Conservation (phyloP, 768 basidiomycete genomes). For the Leccinum longicurvipes region DNA sequence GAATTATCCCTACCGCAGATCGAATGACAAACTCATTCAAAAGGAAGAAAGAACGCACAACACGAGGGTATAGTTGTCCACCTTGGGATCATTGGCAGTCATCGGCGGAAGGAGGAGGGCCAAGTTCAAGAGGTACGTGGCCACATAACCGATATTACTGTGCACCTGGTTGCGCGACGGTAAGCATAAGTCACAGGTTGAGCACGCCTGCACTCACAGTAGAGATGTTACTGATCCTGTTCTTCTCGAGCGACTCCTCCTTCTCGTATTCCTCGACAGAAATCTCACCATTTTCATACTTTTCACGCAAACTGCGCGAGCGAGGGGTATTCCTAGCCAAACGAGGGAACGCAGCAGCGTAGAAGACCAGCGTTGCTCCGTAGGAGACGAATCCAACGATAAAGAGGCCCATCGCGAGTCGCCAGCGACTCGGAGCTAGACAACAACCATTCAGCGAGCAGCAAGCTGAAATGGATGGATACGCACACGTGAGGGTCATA, state of each 20-base stretch:
- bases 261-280: slow-evolving; percentile 59
- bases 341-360: slow-evolving; percentile 73
- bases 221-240: slow-evolving; percentile 79
- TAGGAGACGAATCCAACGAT: slow-evolving; percentile 79
- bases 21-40: neutral
- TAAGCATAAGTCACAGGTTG: neutral
- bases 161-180: slow-evolving; percentile 47
- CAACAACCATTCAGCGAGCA: neutral
- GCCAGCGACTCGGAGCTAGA: slow-evolving; percentile 66
- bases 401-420: slow-evolving; percentile 71
- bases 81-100: slow-evolving; percentile 47
- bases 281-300: slow-evolving; percentile 59
- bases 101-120: slow-evolving; percentile 60
- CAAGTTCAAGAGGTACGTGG: slow-evolving; percentile 61
- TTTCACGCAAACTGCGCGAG: slow-evolving; percentile 51
- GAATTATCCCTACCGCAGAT: slow-evolving; percentile 50
- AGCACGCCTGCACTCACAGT: slow-evolving; percentile 45
- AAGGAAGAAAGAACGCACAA: slow-evolving; percentile 44
- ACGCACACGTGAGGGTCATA: slow-evolving; percentile 67
- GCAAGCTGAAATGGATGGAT: neutral
- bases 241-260: slow-evolving; percentile 81
- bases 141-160: slow-evolving; percentile 73
- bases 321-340: slow-evolving; percentile 75
- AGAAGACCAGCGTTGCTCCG: slow-evolving; percentile 80
- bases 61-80: slow-evolving; percentile 72